phyloP scores from a whole-genome alignment of 495 filamentous ascomycete species.

The Neurospora sp. region DNA sequence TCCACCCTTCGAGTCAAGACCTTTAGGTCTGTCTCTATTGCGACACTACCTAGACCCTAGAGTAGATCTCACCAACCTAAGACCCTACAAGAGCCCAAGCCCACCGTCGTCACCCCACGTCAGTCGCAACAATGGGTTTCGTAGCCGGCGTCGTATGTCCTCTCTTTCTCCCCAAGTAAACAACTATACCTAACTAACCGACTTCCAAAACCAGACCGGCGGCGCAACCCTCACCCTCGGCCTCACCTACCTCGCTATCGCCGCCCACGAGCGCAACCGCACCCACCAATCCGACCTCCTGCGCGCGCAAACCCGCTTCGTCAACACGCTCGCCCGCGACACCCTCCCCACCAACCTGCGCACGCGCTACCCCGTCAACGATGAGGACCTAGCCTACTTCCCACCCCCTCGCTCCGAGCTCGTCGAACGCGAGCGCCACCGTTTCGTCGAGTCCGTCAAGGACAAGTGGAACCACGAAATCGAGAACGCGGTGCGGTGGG shows the following conservation, averaged over 20 bases:
- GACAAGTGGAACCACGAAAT: constrained; percentile 74
- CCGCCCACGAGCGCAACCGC: constrained; percentile 63
- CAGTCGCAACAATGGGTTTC: constrained; percentile 20
- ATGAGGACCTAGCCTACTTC: constrained; percentile 4
- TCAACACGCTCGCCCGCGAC: constrained; percentile 45
- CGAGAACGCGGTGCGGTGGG: constrained; percentile 55
- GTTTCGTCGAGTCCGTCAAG: constrained; percentile 56
- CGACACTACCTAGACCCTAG: background rate
- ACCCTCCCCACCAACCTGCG: constrained; percentile 30
- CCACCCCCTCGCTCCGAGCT: constrained; percentile 25
- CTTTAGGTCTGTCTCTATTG: background rate
- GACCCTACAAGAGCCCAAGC: background rate
- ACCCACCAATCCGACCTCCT: constrained; percentile 58
- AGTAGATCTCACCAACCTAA: background rate
- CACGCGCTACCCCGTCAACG: constrained; percentile 19
- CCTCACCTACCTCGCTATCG: constrained; percentile 67
- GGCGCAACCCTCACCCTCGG: constrained; percentile 80
- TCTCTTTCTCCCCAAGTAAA: background rate
- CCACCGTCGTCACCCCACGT: background rate
- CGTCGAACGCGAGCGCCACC: constrained; percentile 32
- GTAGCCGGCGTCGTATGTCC: constrained; percentile 67
- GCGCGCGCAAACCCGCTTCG: constrained; percentile 54
- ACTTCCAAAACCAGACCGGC: constrained; percentile 46
- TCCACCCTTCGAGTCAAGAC: background rate
- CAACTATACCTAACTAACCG: background rate